phyloP scores from a whole-genome alignment of 148 eudicot species.

The Arctostaphylos glauca region DNA sequence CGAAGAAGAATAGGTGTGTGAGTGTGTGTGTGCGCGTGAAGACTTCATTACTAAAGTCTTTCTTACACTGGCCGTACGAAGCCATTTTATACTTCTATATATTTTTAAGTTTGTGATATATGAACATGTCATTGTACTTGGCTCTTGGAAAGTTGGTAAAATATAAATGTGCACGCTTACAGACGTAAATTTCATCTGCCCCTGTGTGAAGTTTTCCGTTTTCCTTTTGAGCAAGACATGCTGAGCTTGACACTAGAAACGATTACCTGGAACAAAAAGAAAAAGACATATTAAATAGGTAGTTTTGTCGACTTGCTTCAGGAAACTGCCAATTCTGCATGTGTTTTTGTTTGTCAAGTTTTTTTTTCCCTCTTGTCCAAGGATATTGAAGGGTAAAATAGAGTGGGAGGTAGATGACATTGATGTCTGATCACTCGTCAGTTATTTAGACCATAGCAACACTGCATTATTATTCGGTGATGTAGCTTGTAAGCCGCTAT shows the following conservation, averaged over 20 bases:
- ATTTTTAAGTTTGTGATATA: background rate
- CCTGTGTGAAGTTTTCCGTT: background rate
- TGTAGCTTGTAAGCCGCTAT: background rate
- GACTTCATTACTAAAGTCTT: background rate
- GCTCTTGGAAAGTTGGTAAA: slow-evolving; percentile 7
- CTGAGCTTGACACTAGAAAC: background rate
- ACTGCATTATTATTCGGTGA: background rate
- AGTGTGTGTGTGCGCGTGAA: background rate
- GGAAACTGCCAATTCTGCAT: background rate
- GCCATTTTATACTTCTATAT: no score
- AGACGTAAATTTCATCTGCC: background rate
- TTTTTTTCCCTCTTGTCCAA: background rate
- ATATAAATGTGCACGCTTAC: background rate
- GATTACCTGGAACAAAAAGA: background rate
- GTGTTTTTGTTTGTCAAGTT: background rate
- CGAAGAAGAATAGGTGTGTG: slow-evolving; percentile 68
- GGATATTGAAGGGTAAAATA: background rate
- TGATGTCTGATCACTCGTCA: background rate
- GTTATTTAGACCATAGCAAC: background rate
- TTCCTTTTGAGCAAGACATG: background rate
- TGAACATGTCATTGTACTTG: background rate
- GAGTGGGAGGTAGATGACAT: background rate
- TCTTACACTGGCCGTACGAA: background rate
- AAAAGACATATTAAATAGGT: background rate
- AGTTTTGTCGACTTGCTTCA: background rate